Percentiles rank a stretch among this genome's conserved stretches.
Conservation (phyloP, 2,329 filamentous ascomycete species). For the Neurospora sp. region DNA sequence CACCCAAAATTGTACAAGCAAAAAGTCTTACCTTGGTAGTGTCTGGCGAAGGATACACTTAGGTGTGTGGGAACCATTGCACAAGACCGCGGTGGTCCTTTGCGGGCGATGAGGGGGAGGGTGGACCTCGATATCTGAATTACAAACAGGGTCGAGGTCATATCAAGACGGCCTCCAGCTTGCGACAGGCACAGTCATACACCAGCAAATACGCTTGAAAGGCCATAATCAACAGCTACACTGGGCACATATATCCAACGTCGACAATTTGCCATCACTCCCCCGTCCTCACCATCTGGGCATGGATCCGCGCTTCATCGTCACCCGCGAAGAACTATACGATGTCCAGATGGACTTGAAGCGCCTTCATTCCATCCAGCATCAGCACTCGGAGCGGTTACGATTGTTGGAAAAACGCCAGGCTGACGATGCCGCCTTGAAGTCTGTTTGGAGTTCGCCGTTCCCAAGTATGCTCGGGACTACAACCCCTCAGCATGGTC, state of each 20-base stretch:
- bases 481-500: slow-evolving; percentile 73
- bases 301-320: slow-evolving; percentile 55
- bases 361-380: slow-evolving; percentile 55
- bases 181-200: background rate
- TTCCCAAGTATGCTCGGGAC: slow-evolving; percentile 80
- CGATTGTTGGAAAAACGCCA: slow-evolving; percentile 55
- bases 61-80: slow-evolving; percentile 14
- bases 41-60: background rate
- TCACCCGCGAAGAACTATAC: slow-evolving; percentile 55
- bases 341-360: slow-evolving; percentile 63
- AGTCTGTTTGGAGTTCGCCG: slow-evolving; percentile 88
- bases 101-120: slow-evolving; percentile 37
- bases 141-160: slow-evolving; percentile 15
- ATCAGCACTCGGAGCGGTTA: slow-evolving; percentile 52
- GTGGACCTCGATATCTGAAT: slow-evolving; percentile 21
- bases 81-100: slow-evolving; percentile 23
- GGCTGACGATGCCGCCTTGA: slow-evolving; percentile 58
- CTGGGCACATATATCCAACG: background rate
- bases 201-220: background rate
- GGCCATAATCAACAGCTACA: background rate
- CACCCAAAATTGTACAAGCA: background rate
- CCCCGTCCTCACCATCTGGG: slow-evolving; percentile 21
- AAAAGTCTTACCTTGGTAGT: background rate
- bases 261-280: background rate
- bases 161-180: slow-evolving; percentile 4